Evolutionary conservation across 225 moss, liverwort and hornwort genomes (phyloP).

Genomic region (Antitrichia curtipendula): DNA sequence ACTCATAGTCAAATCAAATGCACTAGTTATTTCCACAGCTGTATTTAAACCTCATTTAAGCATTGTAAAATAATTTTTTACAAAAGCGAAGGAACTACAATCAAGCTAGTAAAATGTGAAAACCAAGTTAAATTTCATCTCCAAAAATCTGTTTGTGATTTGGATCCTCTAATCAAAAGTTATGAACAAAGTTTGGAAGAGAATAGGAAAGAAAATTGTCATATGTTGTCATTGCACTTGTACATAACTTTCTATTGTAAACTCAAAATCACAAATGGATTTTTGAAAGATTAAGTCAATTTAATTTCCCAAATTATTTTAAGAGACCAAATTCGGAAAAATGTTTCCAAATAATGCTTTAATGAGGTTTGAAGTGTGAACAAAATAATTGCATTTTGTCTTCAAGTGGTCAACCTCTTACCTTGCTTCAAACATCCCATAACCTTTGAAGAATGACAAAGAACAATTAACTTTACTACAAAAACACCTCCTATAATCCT

Average conservation of each 20-base stretch:
- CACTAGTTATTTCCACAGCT: background rate
- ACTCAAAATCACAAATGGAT: rapidly evolving
- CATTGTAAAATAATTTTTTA: background rate
- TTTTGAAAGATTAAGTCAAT: background rate
- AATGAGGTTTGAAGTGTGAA: background rate
- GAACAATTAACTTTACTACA: background rate
- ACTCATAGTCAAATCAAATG: background rate
- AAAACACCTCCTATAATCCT: background rate
- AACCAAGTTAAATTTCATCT: background rate
- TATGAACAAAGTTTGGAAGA: background rate
- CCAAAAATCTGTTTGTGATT: rapidly evolving
- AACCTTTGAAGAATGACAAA: background rate
- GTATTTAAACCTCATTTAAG: background rate
- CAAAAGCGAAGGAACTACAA: background rate
- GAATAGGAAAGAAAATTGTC: background rate
- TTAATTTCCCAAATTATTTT: background rate
- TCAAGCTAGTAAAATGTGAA: background rate
- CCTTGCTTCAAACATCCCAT: too few species aligned
- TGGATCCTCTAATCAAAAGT: background rate
- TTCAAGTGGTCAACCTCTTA: rapidly evolving
- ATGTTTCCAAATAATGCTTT: background rate
- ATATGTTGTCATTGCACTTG: background rate
- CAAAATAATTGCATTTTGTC: background rate
- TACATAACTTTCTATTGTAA: background rate
- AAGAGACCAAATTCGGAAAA: background rate